Evolutionary conservation across 176 grass and related monocot species (phyloP).

Genomic region (Hyparrhenia diplandra): DNA sequence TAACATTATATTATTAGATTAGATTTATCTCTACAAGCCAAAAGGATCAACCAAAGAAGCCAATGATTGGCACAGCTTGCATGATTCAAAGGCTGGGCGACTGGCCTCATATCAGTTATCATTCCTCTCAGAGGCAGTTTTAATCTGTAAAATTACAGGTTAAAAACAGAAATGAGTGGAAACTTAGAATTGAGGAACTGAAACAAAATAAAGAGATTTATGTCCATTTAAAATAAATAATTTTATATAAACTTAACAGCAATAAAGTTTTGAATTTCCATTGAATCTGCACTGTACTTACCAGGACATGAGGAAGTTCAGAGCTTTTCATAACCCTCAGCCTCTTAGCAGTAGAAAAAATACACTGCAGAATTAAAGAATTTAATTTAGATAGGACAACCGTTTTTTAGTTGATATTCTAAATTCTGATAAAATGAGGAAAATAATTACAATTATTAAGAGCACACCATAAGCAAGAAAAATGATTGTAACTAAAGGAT

Average conservation of each 20-base stretch:
- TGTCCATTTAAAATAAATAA: not conserved
- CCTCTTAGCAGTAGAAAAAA: conserved; percentile 63
- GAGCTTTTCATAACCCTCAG: conserved; percentile 78
- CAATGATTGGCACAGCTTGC: not conserved
- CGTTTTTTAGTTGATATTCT: not conserved
- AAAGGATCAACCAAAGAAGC: conserved; percentile 1
- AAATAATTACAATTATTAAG: not conserved
- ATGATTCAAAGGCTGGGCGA: not conserved
- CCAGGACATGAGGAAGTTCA: conserved; percentile 40
- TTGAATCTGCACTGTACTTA: conserved; percentile 21
- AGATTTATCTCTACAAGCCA: conserved; percentile 31
- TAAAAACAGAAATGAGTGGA: not conserved
- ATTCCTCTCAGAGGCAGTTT: not conserved
- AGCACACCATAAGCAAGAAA: not conserved
- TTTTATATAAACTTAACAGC: not conserved
- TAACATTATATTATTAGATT: conserved; percentile 20
- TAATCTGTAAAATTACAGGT: conserved; percentile 14
- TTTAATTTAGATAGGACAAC: not conserved
- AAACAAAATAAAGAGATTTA: not conserved
- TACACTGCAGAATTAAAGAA: conserved; percentile 36
- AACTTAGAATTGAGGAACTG: not conserved
- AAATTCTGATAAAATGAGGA: not conserved
- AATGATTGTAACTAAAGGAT: not conserved
- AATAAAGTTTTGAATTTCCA: not conserved
- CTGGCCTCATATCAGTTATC: not conserved